These are phyloP conservation scores for Solanum bukasovii DNA, from an alignment of 257 asterid genomes.

Conservation along the genomic window DNA sequence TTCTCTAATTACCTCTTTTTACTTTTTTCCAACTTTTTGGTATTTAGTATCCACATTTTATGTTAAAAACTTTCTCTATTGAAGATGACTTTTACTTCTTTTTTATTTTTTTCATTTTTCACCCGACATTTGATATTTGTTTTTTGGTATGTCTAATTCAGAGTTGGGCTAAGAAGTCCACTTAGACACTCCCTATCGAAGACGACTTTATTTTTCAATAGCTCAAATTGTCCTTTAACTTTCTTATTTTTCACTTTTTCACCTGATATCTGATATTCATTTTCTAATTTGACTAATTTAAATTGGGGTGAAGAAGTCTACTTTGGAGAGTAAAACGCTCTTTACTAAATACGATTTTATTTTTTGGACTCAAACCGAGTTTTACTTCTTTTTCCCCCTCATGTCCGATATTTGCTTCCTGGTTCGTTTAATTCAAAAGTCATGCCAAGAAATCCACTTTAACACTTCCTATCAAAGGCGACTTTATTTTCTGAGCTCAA, in stretches of 20 bases:
- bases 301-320: background rate
- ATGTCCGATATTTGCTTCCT: background rate
- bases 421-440: background rate
- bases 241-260: background rate
- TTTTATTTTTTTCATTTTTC: background rate
- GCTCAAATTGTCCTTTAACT: background rate
- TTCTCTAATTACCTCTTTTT: background rate
- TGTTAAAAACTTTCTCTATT: background rate
- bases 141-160: background rate
- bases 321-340: background rate
- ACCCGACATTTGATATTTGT: fast-evolving
- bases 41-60: background rate
- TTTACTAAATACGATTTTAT: background rate
- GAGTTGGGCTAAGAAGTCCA: background rate
- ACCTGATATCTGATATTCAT: background rate
- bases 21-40: background rate
- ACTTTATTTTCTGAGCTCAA: background rate
- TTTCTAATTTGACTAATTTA: background rate
- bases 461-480: background rate
- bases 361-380: no score
- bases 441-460: background rate
- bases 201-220: background rate
- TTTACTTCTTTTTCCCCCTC: background rate
- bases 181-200: background rate
- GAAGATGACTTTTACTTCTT: background rate